Evolutionary conservation across 2,329 filamentous ascomycete species (phyloP), one percentile per base, ranked within the genome.

Genomic region (Aureobasidium uvarum): DNA sequence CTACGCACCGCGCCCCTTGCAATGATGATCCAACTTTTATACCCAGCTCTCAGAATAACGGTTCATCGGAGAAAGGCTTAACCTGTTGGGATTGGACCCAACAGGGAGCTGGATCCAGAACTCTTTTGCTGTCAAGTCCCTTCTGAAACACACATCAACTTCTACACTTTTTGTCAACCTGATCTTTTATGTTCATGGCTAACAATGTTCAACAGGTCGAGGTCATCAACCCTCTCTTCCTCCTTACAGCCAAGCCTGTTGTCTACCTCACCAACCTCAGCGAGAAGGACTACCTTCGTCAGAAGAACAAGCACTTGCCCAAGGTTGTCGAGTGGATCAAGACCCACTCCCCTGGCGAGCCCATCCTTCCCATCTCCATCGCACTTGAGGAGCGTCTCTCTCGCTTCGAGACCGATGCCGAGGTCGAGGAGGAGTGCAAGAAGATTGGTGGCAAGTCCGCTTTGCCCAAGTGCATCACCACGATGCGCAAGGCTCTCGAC

Each of bases 1-100:
- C 39, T 64, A 69, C 25, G 16, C 33, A 25, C 18, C 52, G 13
- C 52, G 39, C 71, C 72, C 69, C 68, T 73, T 86, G 81, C 77
- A 73, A 89, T 96, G 95, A 98, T 98, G 95, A 98, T 88, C 89
- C 96, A 96, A 92, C 93, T 90, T 90, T 92, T 85, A 93, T 96
- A 91, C 95, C 95, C 95, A 99, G 95, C 95, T 99, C 95, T 90
- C 96, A 63, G 46, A 63, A 63, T 54, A 63, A 63, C 60, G 60
- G 60, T 63, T 39, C 60, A 43, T 18, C 48, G 60, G 56, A 54
- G 46, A 28, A 52, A 63, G 60, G 60, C 60, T 63, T 63, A 54
- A 41, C 60, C 56, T 63, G 60, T 63, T 63, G 60, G 60, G 60
- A 63, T 63, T 89, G 94, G 98, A 89, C 86, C 85, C 86, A 63